Conservation (phyloP, 2,329 filamentous ascomycete species). For the Fusarium proliferatum region DNA sequence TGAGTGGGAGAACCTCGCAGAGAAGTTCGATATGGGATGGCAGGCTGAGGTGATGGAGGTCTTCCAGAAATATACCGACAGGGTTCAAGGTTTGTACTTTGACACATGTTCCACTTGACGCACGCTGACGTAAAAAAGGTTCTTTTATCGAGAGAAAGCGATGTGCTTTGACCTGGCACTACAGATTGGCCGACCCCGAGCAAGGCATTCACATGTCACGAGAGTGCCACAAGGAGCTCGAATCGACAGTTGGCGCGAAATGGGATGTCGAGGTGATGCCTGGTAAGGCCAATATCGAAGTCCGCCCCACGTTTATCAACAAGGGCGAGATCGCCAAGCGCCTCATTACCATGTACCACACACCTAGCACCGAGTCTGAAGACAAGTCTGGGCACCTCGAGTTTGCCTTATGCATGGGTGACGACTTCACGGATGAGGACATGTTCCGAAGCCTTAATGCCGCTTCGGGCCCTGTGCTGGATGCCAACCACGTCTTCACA, state of each 20-base stretch:
- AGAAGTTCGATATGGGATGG: slow-evolving; percentile 91
- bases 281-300: slow-evolving; percentile 96
- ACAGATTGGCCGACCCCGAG: slow-evolving; percentile 89
- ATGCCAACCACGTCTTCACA: slow-evolving; percentile 79
- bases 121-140: slow-evolving; percentile 59
- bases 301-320: slow-evolving; percentile 96
- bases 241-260: slow-evolving; percentile 77
- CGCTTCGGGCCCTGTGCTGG: slow-evolving; percentile 63
- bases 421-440: slow-evolving; percentile 98
- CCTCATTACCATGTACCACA: slow-evolving; percentile 79
- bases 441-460: slow-evolving; percentile 85
- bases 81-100: slow-evolving; percentile 75
- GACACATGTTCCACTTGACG: no score
- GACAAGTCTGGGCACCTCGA: slow-evolving; percentile 70
- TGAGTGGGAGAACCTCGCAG: slow-evolving; percentile 89
- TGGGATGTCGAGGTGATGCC: slow-evolving; percentile 97
- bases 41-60: slow-evolving; percentile 84
- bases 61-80: slow-evolving; percentile 90
- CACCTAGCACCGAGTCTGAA: slow-evolving; percentile 57
- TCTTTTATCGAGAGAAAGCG: slow-evolving; percentile 95
- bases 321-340: slow-evolving; percentile 95
- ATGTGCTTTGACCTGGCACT: slow-evolving; percentile 97
- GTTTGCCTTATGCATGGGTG: slow-evolving; percentile 90
- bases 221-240: slow-evolving; percentile 84
- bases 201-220: slow-evolving; percentile 82